Conservation (phyloP, 2,329 filamentous ascomycete species). For the Cladobotryum mycophilum region DNA sequence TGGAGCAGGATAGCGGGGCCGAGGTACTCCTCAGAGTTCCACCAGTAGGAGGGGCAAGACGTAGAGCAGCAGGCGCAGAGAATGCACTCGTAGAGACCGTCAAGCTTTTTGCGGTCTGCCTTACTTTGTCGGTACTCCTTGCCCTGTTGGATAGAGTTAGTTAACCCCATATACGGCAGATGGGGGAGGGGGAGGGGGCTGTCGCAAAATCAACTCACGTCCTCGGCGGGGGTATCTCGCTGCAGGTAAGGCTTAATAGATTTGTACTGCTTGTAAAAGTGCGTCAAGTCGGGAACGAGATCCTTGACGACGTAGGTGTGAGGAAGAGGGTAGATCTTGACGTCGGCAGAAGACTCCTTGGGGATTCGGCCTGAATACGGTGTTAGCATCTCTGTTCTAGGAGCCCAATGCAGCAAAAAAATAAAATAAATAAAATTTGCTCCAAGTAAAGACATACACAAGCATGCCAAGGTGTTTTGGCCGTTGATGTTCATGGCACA, state of each 20-base stretch:
- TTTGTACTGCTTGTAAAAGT: conserved; percentile 99
- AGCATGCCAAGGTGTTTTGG: conserved; percentile 92
- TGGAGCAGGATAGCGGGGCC: conserved; percentile 94
- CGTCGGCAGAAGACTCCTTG: conserved; percentile 69
- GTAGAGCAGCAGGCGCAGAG: conserved; percentile 99
- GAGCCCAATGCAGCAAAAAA: not conserved
- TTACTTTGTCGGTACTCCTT: conserved; percentile 88
- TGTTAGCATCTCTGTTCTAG: conserved; percentile 20
- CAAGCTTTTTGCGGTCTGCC: conserved; percentile 91
- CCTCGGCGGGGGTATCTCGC: conserved; percentile 73
- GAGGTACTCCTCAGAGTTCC: conserved; percentile 98
- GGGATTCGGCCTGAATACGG: conserved; percentile 74
- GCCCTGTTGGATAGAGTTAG: conserved; percentile 49
- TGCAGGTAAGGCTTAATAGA: conserved; percentile 99
- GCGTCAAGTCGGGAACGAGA: conserved; percentile 92
- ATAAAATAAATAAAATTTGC: conserved; percentile 5
- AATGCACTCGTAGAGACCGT: conserved; percentile 98
- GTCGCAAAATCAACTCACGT: conserved; percentile 52
- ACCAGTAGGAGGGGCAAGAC: conserved; percentile 99
- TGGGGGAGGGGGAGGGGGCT: conserved; percentile 9
- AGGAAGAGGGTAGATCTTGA: conserved; percentile 94
- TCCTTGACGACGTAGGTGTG: conserved; percentile 99
- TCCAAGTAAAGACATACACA: conserved; percentile 63
- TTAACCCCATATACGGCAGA: not conserved
- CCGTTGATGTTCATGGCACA: conserved; percentile 99